Evolutionary conservation across 768 basidiomycete genomes (phyloP).

Genomic region (Lentinula raphanica): DNA sequence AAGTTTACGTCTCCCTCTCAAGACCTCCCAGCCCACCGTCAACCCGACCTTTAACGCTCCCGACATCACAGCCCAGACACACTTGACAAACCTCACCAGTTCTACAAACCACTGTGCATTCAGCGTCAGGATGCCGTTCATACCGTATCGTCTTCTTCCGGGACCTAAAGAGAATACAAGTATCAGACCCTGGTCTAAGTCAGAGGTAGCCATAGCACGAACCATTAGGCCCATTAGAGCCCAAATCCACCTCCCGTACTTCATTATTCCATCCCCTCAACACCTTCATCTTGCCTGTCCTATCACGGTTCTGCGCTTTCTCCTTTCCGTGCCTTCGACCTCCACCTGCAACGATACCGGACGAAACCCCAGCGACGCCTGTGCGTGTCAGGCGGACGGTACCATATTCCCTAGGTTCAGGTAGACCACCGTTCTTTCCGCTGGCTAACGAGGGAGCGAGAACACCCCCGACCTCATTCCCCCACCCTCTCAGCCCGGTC

Average conservation of each 20-base stretch:
- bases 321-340: constrained; percentile 15
- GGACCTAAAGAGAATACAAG: constrained; percentile 12
- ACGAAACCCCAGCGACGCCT: constrained; percentile 28
- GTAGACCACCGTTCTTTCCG: no score
- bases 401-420: constrained; percentile 14
- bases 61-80: background rate
- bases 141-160: constrained; percentile 7
- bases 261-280: constrained; percentile 39
- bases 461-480: constrained; percentile 67
- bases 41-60: constrained; percentile 2
- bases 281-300: constrained; percentile 23
- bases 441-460: constrained; percentile 11
- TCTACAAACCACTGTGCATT: constrained; percentile 2
- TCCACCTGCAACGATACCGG: constrained; percentile 7
- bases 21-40: constrained; percentile 12
- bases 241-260: constrained; percentile 38
- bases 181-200: background rate
- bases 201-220: no score
- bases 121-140: constrained; percentile 5
- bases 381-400: constrained; percentile 34
- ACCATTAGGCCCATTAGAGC: constrained; percentile 27
- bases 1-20: constrained; percentile 10
- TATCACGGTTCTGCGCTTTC: background rate
- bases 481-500: constrained; percentile 64
- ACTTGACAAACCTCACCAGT: background rate